Evolutionary conservation across 805 yeast genomes (phyloP), one percentile per base, ranked within the genome.

Genomic region (Starmera quercuum): DNA sequence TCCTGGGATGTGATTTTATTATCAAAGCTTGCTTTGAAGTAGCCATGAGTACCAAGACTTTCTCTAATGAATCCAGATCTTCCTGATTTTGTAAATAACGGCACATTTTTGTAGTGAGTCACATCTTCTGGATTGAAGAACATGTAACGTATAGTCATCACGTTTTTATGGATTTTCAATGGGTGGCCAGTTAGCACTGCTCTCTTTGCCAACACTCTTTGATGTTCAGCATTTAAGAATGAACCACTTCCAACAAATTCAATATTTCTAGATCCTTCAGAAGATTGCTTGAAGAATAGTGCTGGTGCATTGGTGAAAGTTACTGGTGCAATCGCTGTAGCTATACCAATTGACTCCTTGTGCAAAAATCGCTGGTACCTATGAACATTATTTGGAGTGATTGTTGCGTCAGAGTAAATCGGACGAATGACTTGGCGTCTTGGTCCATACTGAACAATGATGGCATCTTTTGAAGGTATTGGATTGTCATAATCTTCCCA

Each of bases 21-120:
- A 54, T 92, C 97, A 50, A 92, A 92, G 7, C 83, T 82, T 17
- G 97, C 95, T 64, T 92, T 92, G 74, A 82, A 88, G 66, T 90
- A 86, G 42, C 99, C 99, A 56, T 92, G 98, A 2, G 98, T 92
- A 63, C 99, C 99, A 65, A 92, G 69, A 54, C 88, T 75, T 57
- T 90, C 97, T 60, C 85, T 90, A 56, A 94, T 90, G 58, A 83
- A 83, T 35, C 99, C 99, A 15, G 87, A 71, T 58, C 97, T 78
- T 32, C 98, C 99, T 49, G 79, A 71, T 57, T 84, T 86, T 27
- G 97, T 88, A 59, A 86, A 92, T 40, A 92, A 64, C 28, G 97
- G 97, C 45, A 92, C 82, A 5, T 88, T 80, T 61, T 83, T 84
- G 72, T 81, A 92, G 75, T 83, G 83, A 44, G 73, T 74, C 45